Percentiles rank a stretch among this genome's conserved stretches.
phyloP scores from a whole-genome alignment of 2,329 filamentous ascomycete species.

The Cryphonectria carpinicola region DNA sequence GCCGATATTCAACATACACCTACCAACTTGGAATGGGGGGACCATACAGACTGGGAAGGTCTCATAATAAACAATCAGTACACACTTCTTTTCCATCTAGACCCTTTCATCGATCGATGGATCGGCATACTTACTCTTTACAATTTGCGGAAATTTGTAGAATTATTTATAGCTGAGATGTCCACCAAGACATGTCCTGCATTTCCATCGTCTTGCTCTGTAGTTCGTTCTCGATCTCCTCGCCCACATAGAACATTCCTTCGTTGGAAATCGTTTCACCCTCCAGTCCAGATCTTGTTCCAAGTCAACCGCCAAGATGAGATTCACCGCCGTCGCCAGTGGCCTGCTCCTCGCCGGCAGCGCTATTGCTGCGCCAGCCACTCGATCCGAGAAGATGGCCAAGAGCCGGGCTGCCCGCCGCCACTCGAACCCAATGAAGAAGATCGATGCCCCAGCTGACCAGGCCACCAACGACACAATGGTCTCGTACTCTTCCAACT shows the following conservation, averaged over 20 bases:
- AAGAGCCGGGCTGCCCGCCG: constrained; percentile 35
- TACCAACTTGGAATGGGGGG: neutral
- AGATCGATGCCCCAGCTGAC: neutral
- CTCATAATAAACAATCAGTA: neutral
- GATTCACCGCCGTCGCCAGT: constrained; percentile 33
- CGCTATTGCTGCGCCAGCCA: constrained; percentile 49
- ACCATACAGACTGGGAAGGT: neutral
- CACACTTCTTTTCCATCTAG: neutral
- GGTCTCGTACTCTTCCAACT: constrained; percentile 45
- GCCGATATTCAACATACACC: neutral
- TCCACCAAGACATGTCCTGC: neutral
- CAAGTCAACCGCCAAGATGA: constrained; percentile 15
- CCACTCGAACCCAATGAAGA: constrained; percentile 4
- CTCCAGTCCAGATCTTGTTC: neutral
- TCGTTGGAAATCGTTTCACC: neutral
- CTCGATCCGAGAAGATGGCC: constrained; percentile 31
- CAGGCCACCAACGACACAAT: constrained; percentile 17
- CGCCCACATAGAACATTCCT: neutral
- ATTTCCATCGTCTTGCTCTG: neutral
- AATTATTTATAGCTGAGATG: neutral
- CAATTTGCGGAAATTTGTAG: too few species aligned
- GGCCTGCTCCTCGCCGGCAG: constrained; percentile 44
- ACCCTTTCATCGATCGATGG: neutral
- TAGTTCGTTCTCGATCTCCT: constrained; percentile 4
- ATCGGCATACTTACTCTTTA: neutral